Conservation (phyloP, 441 rosid genomes). For the Brassica hybrid region DNA sequence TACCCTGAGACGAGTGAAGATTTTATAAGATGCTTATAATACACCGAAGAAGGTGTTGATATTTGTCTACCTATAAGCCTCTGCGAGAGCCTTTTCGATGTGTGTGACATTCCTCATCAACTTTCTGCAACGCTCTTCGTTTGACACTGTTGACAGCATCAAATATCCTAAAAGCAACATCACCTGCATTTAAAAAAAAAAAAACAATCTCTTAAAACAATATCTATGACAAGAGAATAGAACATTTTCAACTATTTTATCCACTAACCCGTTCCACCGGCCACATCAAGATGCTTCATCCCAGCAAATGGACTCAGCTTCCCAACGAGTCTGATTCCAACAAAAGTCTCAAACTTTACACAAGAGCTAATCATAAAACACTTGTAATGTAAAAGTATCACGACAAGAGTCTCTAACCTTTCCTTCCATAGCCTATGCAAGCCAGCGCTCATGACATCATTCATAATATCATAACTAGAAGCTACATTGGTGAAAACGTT, state of each 20-base stretch:
- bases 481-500: slow-evolving; percentile 89
- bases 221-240: neutral
- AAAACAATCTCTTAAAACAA: slow-evolving; percentile 21
- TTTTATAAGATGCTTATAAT: neutral
- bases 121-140: slow-evolving; percentile 63
- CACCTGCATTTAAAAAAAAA: slow-evolving; percentile 81
- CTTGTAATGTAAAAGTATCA: neutral
- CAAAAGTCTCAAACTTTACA: slow-evolving; percentile 6
- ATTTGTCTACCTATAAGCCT: slow-evolving; percentile 72
- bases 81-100: slow-evolving; percentile 88
- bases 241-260: neutral
- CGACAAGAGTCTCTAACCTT: too few relatives aligned
- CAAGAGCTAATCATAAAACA: neutral
- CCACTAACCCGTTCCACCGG: slow-evolving; percentile 88
- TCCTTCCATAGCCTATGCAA: slow-evolving; percentile 96
- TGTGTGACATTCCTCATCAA: slow-evolving; percentile 83
- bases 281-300: slow-evolving; percentile 98
- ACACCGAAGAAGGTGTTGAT: neutral
- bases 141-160: slow-evolving; percentile 61
- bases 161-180: slow-evolving; percentile 85
- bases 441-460: slow-evolving; percentile 95
- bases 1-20: slow-evolving; percentile 57
- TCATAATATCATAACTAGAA: slow-evolving; percentile 93
- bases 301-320: slow-evolving; percentile 86
- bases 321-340: slow-evolving; percentile 69